Conservation (phyloP, 768 basidiomycete species). For the Stropharia rugosoannulata region DNA sequence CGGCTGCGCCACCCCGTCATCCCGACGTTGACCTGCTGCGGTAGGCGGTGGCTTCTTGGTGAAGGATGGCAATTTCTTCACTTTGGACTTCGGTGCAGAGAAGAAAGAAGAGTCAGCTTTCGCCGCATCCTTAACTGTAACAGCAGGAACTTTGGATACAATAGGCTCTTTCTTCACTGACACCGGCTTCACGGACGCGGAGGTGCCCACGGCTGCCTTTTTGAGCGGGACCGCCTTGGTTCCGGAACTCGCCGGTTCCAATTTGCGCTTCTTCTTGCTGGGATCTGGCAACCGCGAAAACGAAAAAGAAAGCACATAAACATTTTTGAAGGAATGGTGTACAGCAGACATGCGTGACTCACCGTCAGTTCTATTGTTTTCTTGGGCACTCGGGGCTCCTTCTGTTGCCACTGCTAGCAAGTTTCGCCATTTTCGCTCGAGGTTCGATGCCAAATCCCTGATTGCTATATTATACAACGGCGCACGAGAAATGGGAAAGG, state of each 20-base stretch:
- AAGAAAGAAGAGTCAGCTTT: conserved; percentile 89
- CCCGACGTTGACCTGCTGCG: conserved; percentile 43
- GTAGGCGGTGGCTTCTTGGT: conserved; percentile 60
- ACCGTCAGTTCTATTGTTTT: conserved; percentile 65
- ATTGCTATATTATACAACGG: conserved; percentile 59
- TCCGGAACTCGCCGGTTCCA: conserved; percentile 35
- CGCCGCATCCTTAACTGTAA: conserved; percentile 61
- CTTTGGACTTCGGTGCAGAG: conserved; percentile 82
- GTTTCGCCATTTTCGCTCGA: conserved; percentile 81
- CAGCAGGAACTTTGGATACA: background rate
- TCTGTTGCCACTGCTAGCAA: conserved; percentile 44
- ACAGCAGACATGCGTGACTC: conserved; percentile 55
- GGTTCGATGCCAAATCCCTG: conserved; percentile 91
- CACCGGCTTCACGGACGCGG: conserved; percentile 39
- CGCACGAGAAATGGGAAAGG: conserved; percentile 28
- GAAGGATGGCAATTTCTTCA: conserved; percentile 83
- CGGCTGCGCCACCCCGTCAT: conserved; percentile 61
- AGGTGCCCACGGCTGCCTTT: conserved; percentile 54
- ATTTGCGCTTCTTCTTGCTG: conserved; percentile 76
- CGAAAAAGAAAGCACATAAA: conserved; percentile 20
- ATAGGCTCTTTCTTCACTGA: conserved; percentile 57
- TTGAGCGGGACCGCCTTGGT: conserved; percentile 55
- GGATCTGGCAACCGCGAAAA: conserved; percentile 36
- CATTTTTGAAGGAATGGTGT: conserved; percentile 10
- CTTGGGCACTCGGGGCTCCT: conserved; percentile 36